phyloP scores from a whole-genome alignment of 495 filamentous ascomycete genomes.

The Platismatia glauca region DNA sequence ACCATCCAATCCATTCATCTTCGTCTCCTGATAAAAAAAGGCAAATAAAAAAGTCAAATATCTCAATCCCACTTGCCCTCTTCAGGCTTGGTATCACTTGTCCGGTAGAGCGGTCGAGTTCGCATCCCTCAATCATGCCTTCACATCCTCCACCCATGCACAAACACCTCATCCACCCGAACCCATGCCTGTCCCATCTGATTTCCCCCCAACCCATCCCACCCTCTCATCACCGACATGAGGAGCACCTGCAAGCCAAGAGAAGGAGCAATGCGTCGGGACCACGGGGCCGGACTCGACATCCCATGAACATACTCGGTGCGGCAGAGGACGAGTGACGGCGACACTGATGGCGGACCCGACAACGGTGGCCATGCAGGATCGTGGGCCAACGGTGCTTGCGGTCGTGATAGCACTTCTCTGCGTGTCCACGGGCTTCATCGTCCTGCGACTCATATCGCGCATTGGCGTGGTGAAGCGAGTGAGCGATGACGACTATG shows the following conservation, averaged over 20 bases:
- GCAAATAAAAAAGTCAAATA: neutral
- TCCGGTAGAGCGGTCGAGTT: neutral
- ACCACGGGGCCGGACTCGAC: neutral
- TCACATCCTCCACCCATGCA: neutral
- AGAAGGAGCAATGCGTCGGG: neutral
- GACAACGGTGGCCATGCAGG: conserved; percentile 28
- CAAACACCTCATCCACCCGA: conserved; percentile 7
- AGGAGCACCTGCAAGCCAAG: neutral
- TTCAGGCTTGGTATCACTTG: conserved; percentile 3
- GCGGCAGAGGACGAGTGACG: conserved; percentile 4
- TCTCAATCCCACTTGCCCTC: neutral
- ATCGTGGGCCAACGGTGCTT: conserved; percentile 58
- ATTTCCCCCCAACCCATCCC: neutral
- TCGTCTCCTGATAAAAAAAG: too few species aligned
- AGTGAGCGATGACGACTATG: conserved; percentile 68
- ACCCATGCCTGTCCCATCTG: neutral
- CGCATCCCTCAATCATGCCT: neutral
- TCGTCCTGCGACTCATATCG: conserved; percentile 61
- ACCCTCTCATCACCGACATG: neutral
- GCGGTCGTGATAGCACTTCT: conserved; percentile 66
- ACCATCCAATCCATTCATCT: neutral
- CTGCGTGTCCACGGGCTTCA: conserved; percentile 58
- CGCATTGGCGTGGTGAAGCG: conserved; percentile 62
- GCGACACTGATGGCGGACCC: conserved; percentile 11
- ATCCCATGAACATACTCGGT: neutral